A percentile compares a stretch with the other conserved stretches of the same genome.
Evolutionary conservation across 2,329 filamentous ascomycete species (phyloP).

Genomic region (Diaporthe vaccinii): DNA sequence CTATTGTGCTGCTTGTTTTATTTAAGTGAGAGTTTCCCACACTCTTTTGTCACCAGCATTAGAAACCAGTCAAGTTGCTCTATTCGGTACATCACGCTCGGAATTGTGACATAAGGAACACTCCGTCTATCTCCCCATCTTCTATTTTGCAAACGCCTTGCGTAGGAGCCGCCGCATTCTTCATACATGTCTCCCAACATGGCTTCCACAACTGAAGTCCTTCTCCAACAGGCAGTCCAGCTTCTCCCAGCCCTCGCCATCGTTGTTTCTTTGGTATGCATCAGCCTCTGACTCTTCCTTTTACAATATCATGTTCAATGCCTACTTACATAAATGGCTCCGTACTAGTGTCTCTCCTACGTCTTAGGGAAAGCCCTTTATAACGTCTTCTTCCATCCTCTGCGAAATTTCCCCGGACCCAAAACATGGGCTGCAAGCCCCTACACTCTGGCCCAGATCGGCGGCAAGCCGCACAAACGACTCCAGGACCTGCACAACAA

Average conservation of each 20-base stretch:
- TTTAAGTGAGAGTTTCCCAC: no score
- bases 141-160: no score
- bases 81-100: no score
- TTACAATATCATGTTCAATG: not conserved
- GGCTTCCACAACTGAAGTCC: not conserved
- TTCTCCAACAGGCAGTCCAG: not conserved
- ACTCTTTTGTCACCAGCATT: no score
- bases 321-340: not conserved
- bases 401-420: not conserved
- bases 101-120: no score
- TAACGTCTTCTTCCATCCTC: not conserved
- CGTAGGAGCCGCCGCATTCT: no score
- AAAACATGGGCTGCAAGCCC: not conserved
- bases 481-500: not conserved
- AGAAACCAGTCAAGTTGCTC: no score
- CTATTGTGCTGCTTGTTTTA: no score
- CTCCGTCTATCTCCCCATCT: no score
- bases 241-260: not conserved
- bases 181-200: not conserved
- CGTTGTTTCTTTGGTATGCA: not conserved
- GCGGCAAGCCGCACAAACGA: not conserved
- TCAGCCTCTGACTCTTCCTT: no score
- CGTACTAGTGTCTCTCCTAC: not conserved
- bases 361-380: not conserved
- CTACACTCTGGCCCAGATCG: not conserved